phyloP scores from a whole-genome alignment of 1,139 yeast species.

The Cylindricascospora bacillispora region DNA sequence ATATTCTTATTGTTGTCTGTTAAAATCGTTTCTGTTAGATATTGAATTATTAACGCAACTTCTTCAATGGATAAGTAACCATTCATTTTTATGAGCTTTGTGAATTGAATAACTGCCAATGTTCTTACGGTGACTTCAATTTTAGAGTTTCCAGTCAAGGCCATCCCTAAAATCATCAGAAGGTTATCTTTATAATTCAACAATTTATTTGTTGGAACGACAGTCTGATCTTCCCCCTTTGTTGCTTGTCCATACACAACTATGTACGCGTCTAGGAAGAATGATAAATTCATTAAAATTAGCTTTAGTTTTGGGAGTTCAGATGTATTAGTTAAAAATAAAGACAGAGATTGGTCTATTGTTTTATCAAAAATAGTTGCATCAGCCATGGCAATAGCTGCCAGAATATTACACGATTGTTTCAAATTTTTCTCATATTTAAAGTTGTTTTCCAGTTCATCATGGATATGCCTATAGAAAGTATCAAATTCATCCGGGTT shows the following conservation, averaged over 20 bases:
- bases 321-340: constrained; percentile 26
- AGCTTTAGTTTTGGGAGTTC: constrained; percentile 44
- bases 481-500: constrained; percentile 25
- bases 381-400: constrained; percentile 40
- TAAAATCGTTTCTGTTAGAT: constrained; percentile 52
- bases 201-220: constrained; percentile 25
- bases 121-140: constrained; percentile 58
- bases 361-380: constrained; percentile 35
- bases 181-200: constrained; percentile 48
- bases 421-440: constrained; percentile 41
- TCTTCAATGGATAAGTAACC: constrained; percentile 42
- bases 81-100: constrained; percentile 37
- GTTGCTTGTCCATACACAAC: constrained; percentile 24
- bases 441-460: constrained; percentile 49
- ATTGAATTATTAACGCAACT: constrained; percentile 47
- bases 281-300: constrained; percentile 47
- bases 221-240: constrained; percentile 5
- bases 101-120: constrained; percentile 51
- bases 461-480: constrained; percentile 32
- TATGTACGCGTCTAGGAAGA: constrained; percentile 35
- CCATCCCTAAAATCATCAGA: constrained; percentile 49
- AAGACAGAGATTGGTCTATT: constrained; percentile 29
- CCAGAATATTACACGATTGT: constrained; percentile 48
- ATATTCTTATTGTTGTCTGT: constrained; percentile 31
- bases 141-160: constrained; percentile 53